Conservation (phyloP, 192 early-diverging fungal species). For the Backusella luteola region DNA sequence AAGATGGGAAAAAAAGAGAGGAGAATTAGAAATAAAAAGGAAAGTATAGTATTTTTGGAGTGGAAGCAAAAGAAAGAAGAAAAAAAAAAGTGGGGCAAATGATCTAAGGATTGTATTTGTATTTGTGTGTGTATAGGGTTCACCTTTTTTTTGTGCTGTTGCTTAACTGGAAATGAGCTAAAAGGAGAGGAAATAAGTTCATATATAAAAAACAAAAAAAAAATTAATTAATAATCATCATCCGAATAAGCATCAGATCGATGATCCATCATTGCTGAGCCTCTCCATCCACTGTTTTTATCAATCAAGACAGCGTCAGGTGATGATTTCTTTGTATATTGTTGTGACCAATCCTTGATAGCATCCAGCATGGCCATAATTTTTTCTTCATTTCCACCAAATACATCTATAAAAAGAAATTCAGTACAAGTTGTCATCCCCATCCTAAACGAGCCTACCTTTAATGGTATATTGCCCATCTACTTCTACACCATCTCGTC, state of each 20-base stretch:
- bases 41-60: not conserved
- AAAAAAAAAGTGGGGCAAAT: not conserved
- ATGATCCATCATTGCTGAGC: slow-evolving; percentile 8
- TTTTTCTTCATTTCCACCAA: slow-evolving; percentile 33
- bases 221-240: not conserved
- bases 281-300: slow-evolving; percentile 17
- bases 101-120: not conserved
- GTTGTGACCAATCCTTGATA: slow-evolving; percentile 14
- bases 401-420: slow-evolving; percentile 17
- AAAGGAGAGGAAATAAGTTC: not conserved
- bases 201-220: not conserved
- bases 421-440: too few species aligned
- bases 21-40: not conserved
- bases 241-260: not conserved
- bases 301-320: not conserved
- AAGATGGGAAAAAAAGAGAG: not conserved
- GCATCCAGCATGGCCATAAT: slow-evolving; percentile 31
- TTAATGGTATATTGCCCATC: slow-evolving; percentile 47
- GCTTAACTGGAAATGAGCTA: not conserved
- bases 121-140: not conserved
- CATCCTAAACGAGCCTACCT: slow-evolving; percentile 16
- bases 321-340: not conserved
- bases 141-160: not conserved
- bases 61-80: not conserved
- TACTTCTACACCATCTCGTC: slow-evolving; percentile 41